A percentile compares a stretch with the other conserved stretches of the same genome.
These are phyloP conservation scores for Backusella macrospora DNA, from an alignment of 192 early-diverging fungal species.

Conservation along the genomic window DNA sequence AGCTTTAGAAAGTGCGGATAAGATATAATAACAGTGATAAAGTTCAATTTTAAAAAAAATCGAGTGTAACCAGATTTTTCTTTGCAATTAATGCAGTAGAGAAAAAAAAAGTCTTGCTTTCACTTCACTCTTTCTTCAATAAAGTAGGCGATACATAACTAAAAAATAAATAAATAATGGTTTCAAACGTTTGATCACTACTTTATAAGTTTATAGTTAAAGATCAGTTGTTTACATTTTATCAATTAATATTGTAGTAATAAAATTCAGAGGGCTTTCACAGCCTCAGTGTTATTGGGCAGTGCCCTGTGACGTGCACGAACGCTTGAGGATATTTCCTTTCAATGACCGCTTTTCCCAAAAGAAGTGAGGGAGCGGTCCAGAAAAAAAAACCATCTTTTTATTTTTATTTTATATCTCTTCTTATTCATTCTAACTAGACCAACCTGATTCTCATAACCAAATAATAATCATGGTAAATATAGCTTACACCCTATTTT, in stretches of 20 bases:
- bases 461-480: conserved; percentile 6
- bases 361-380: background rate
- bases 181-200: no score
- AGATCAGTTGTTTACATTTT: no score
- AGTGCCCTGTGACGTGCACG: conserved; percentile 8
- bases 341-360: conserved; percentile 12
- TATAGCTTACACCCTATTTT: background rate
- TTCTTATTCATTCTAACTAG: background rate
- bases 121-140: background rate
- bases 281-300: background rate
- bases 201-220: no score
- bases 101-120: no score
- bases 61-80: no score
- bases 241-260: background rate
- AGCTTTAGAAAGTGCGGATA: no score
- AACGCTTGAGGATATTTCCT: conserved; percentile 10
- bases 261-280: background rate
- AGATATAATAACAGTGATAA: no score
- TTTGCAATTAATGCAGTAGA: no score
- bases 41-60: no score
- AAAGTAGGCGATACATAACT: background rate
- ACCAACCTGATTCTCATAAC: no score
- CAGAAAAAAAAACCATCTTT: background rate
- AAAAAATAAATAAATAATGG: no score
- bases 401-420: background rate